Evolutionary conservation across 2,329 filamentous ascomycete genomes (phyloP).

Genomic region (Fusarium circinatum): DNA sequence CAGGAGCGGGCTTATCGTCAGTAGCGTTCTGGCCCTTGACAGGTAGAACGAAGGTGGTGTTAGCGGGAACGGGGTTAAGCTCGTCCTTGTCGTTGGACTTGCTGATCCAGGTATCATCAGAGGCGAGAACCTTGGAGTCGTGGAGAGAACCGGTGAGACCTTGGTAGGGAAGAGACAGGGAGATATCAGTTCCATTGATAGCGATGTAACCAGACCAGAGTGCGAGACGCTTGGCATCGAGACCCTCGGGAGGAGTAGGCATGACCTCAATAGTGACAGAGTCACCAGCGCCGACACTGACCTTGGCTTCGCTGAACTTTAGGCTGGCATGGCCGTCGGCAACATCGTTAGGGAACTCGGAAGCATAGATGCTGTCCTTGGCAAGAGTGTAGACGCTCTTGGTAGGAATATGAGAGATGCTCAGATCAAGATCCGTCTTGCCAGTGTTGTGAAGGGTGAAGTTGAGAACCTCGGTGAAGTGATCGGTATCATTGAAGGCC

Average conservation of each 20-base stretch:
- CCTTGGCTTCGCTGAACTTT: slow-evolving; percentile 52
- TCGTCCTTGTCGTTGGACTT: slow-evolving; percentile 48
- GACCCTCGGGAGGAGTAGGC: slow-evolving; percentile 52
- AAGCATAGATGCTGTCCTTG: slow-evolving; percentile 48
- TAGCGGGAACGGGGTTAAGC: slow-evolving; percentile 42
- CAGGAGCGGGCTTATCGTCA: slow-evolving; percentile 48
- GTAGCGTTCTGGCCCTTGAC: slow-evolving; percentile 47
- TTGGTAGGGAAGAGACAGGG: slow-evolving; percentile 54
- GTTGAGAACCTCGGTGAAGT: slow-evolving; percentile 59
- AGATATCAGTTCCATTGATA: slow-evolving; percentile 51
- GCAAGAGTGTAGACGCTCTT: slow-evolving; percentile 63
- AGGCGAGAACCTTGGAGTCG: slow-evolving; percentile 36
- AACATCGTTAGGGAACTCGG: slow-evolving; percentile 57
- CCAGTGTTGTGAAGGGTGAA: slow-evolving; percentile 68
- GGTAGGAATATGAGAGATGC: slow-evolving; percentile 60
- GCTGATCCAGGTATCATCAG: slow-evolving; percentile 43
- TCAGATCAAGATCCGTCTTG: slow-evolving; percentile 59
- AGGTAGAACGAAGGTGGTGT: slow-evolving; percentile 56
- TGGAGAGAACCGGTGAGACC: slow-evolving; percentile 53
- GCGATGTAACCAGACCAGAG: slow-evolving; percentile 56
- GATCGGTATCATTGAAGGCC: slow-evolving; percentile 72
- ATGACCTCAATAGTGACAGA: slow-evolving; percentile 58
- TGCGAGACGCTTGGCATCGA: slow-evolving; percentile 50
- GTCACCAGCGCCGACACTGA: slow-evolving; percentile 56
- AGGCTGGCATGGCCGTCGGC: slow-evolving; percentile 53